phyloP scores from a whole-genome alignment of 2,329 filamentous ascomycete genomes.

The Monilinia vaccinii-corymbosi region DNA sequence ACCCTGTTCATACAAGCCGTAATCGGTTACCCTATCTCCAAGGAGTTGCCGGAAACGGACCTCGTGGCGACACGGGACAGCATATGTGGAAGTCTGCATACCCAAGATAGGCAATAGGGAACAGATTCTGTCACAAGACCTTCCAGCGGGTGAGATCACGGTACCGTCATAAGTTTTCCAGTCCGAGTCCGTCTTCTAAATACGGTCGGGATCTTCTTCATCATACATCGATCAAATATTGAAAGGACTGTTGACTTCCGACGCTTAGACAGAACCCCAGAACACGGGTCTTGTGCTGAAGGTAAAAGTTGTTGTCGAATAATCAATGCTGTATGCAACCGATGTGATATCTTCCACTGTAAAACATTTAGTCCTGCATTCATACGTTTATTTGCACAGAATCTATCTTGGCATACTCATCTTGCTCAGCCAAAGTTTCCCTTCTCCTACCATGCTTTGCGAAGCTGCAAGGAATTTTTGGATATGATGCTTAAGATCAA shows the following conservation, averaged over 20 bases:
- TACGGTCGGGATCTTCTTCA: not conserved
- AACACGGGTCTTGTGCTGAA: not conserved
- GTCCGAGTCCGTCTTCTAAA: not conserved
- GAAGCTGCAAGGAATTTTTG: not conserved
- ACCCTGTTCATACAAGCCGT: not conserved
- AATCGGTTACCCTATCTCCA: not conserved
- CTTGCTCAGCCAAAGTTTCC: not conserved
- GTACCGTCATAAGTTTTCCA: not conserved
- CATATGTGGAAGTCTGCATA: not conserved
- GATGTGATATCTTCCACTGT: not conserved
- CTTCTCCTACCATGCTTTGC: not conserved
- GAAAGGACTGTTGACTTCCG: not conserved
- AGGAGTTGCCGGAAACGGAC: not conserved
- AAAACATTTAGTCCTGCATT: slow-evolving; percentile 1
- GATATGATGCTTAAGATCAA: not conserved
- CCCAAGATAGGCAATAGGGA: not conserved
- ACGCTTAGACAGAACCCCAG: not conserved
- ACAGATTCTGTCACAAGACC: not conserved
- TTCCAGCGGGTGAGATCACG: not conserved
- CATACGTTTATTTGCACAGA: not conserved
- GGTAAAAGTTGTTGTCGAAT: not conserved
- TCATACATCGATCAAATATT: not conserved
- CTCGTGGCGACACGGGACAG: not conserved
- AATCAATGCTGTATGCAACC: not conserved
- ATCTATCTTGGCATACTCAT: not conserved